These are phyloP conservation scores for Eutrema japonicum DNA, from an alignment of 345 rosid genomes.

Conservation along the genomic window DNA sequence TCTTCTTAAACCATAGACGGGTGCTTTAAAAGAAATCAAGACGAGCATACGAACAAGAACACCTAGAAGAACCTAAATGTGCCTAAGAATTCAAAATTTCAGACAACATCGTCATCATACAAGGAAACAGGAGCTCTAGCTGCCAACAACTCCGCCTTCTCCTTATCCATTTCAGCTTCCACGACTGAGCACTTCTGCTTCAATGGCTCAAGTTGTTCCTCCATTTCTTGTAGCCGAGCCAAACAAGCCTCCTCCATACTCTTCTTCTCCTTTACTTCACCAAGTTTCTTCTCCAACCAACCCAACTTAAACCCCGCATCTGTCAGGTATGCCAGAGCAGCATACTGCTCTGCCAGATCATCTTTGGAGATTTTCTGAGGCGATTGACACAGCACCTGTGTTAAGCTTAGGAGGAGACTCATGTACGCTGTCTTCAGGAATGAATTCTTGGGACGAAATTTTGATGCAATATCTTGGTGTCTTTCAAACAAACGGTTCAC, in stretches of 20 bases:
- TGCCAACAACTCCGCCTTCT: conserved; percentile 1
- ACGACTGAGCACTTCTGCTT: no score
- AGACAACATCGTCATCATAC: neutral
- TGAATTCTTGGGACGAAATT: neutral
- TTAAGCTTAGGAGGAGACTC: neutral
- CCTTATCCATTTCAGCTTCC: conserved; percentile 16
- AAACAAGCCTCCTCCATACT: conserved; percentile 3
- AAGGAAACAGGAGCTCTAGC: neutral
- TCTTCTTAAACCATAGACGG: no score
- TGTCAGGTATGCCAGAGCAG: neutral
- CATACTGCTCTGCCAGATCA: neutral
- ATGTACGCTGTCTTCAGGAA: neutral
- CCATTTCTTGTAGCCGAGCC: neutral
- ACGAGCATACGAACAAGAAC: neutral
- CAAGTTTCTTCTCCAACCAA: conserved; percentile 32
- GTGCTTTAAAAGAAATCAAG: neutral
- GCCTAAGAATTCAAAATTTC: neutral
- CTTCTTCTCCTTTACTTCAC: conserved; percentile 6
- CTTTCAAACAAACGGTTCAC: neutral
- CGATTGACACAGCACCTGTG: neutral
- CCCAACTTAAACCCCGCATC: conserved; percentile 23
- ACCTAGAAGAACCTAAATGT: neutral
- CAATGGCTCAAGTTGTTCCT: no score
- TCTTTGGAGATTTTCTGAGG: neutral
- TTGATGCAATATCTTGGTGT: neutral